phyloP scores from a whole-genome alignment of 139 green algal genomes.

The Mesotaenium endlicherianum region DNA sequence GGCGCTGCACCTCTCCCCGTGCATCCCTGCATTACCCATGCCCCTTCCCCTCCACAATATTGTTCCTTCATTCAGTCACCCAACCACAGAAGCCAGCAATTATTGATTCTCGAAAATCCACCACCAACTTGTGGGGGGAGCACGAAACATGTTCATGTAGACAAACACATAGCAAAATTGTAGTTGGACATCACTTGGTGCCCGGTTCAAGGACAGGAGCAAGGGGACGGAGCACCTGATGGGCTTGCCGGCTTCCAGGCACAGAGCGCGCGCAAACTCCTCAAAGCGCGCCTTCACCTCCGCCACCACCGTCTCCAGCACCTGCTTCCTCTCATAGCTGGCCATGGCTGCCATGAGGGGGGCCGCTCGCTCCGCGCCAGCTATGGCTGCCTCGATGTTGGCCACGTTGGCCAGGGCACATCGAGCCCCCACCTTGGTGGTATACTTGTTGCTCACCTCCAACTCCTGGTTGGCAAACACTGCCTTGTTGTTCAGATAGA shows the following conservation, averaged over 20 bases:
- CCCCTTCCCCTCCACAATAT: too few species aligned
- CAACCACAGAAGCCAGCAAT: too few species aligned
- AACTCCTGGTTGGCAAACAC: conserved; percentile 1
- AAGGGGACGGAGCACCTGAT: too few species aligned
- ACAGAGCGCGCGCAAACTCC: conserved; percentile 28
- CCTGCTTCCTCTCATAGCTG: conserved; percentile 2
- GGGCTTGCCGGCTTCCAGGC: conserved; percentile 25
- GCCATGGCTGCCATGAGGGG: conserved; percentile 10
- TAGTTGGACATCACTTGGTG: too few species aligned
- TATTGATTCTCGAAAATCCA: too few species aligned
- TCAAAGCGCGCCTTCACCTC: conserved; percentile 22
- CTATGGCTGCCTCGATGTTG: conserved; percentile 18
- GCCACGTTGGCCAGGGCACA: neutral
- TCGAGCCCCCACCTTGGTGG: neutral
- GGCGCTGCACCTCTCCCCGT: conserved; percentile 24
- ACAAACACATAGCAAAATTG: too few species aligned
- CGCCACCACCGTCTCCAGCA: conserved; percentile 23
- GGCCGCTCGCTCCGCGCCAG: neutral
- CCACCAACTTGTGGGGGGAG: too few species aligned
- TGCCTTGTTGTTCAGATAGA: conserved; percentile 20
- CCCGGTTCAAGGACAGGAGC: too few species aligned
- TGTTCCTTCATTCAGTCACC: too few species aligned
- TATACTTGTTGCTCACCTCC: conserved; percentile 31
- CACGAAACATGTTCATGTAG: too few species aligned
- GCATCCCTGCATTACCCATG: too few species aligned